Conservation (phyloP, 1,284 basidiomycete species). For the Trichosporon sp. region DNA sequence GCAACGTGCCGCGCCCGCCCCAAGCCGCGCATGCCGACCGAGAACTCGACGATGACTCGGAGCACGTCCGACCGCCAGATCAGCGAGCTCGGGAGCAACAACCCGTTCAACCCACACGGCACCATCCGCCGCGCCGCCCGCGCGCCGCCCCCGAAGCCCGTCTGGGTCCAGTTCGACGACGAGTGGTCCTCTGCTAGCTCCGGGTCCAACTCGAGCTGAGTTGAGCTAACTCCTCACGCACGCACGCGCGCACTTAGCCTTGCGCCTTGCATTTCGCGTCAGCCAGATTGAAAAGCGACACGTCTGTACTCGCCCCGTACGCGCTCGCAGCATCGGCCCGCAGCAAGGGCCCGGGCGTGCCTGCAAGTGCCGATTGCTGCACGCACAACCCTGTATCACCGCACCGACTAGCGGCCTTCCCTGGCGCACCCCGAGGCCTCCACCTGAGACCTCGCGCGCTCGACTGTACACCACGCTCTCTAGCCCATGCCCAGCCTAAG, state of each 20-base stretch:
- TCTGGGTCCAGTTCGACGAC: background rate
- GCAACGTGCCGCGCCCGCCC: background rate
- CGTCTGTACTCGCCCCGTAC: background rate
- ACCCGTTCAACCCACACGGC: slow-evolving; percentile 1
- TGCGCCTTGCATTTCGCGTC: background rate
- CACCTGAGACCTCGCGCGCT: background rate
- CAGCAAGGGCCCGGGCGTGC: background rate
- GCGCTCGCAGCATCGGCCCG: background rate
- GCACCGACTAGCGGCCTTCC: background rate
- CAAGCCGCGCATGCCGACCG: background rate
- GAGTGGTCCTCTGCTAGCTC: background rate
- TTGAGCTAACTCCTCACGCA: background rate
- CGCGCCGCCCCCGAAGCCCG: background rate
- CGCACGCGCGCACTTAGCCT: no score
- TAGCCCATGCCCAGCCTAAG: no score
- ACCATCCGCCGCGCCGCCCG: background rate
- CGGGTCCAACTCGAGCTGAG: background rate
- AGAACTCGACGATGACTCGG: background rate
- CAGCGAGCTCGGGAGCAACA: background rate
- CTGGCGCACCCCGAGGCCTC: no score
- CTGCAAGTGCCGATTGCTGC: background rate
- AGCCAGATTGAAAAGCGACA: background rate
- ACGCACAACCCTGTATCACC: background rate
- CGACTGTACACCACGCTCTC: background rate
- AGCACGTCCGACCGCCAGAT: background rate